phyloP scores from a whole-genome alignment of 768 basidiomycete genomes.

The Mycena filopes region DNA sequence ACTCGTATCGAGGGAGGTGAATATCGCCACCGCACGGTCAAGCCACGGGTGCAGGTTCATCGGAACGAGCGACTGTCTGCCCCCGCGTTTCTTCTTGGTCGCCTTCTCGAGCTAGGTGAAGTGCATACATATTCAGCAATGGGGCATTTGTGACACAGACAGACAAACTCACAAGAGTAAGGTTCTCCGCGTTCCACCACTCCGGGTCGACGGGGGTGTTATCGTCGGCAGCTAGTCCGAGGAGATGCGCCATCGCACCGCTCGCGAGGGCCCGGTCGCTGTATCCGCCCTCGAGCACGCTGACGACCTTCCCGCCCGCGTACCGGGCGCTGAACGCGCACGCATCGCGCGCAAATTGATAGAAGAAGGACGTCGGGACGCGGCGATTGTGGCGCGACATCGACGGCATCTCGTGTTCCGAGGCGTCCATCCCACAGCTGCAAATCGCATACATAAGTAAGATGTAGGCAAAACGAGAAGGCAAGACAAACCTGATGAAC shows the following conservation, averaged over 20 bases:
- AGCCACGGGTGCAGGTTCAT: constrained; percentile 64
- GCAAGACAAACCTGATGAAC: constrained; percentile 77
- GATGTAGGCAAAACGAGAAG: not conserved
- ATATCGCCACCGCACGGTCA: constrained; percentile 61
- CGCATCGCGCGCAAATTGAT: constrained; percentile 82
- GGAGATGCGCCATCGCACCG: constrained; percentile 84
- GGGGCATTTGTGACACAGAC: not conserved
- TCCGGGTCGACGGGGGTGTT: constrained; percentile 43
- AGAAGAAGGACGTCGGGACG: constrained; percentile 88
- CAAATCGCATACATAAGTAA: not conserved
- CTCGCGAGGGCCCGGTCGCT: constrained; percentile 89
- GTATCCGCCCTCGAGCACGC: constrained; percentile 96
- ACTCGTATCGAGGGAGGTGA: constrained; percentile 54
- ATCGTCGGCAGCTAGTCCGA: constrained; percentile 72
- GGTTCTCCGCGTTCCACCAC: constrained; percentile 77
- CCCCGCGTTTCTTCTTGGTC: constrained; percentile 65
- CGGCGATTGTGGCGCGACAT: constrained; percentile 96
- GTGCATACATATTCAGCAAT: not conserved
- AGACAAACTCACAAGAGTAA: constrained; percentile 68
- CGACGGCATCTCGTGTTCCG: constrained; percentile 86
- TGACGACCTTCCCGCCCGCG: constrained; percentile 78
- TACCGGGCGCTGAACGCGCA: constrained; percentile 70
- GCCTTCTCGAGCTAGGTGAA: constrained; percentile 68
- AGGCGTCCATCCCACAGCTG: constrained; percentile 96
- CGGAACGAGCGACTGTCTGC: constrained; percentile 52